Evolutionary conservation across 2,329 filamentous ascomycete genomes (phyloP), one percentile per base, ranked within the genome.

Genomic region (Sarocladium brachiariae): DNA sequence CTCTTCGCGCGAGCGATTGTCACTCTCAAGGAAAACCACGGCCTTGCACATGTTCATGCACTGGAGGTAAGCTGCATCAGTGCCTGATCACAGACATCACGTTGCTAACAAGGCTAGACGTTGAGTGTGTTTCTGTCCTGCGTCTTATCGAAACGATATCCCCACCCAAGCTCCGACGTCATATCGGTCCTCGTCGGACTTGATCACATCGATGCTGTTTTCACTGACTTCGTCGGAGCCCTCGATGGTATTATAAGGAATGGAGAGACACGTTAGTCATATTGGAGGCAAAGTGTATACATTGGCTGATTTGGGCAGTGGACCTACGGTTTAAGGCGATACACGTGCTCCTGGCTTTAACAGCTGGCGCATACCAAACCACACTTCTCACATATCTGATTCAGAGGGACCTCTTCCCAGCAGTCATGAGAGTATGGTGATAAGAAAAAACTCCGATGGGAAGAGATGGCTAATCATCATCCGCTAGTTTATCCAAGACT

Each of bases 281-380:
- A 4, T 24, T 19, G 10, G 19, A 3, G 18, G 25, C 43, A 24
- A 35, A 5, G 34, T 53, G 49, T 65, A 68, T 57, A 70, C 54
- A 37, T 14, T 14, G 18, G n/a, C 27, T 47, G 43, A 47, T 25
- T 18, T 19, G 25, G 49, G 6, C 57, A 91, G 86, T 87, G 61
- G 80, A 86, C 34, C 64, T 93, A 49, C 84, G 91, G 52, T 78
- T 84, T 57, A 90, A 88, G 63, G 92, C 91, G 7, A 80, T 96
- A 25, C 78, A 87, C 58, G 85, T 89, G 38, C 83, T 91, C 7
- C 77, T 96, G 52, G 86, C 90, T 13, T 83, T 96, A 51, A 87
- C 89, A 6, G 89, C 91, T 9, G 91, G 92, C n/a, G 91, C 91
- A 51, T 97, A 96, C 66, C 90, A 95, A 68, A 97, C 93, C 3